Evolutionary conservation across 306 rosid species (phyloP).

Genomic region (Trichosanthes cucumerina): DNA sequence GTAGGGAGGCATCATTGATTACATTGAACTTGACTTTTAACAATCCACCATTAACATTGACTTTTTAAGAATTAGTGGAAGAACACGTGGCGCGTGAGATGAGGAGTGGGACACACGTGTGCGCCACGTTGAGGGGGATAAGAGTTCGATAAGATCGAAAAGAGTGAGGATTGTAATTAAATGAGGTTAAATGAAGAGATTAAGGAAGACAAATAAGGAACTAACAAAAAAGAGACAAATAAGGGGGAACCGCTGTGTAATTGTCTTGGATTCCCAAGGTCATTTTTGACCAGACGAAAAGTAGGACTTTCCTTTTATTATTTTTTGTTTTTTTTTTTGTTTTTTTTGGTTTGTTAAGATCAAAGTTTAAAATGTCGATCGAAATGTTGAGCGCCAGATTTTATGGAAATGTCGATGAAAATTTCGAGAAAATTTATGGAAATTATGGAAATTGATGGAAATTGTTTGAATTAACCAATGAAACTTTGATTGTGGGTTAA

Average conservation of each 20-base stretch:
- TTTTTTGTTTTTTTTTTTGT: background rate
- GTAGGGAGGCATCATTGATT: background rate
- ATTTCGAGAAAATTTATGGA: too few species aligned
- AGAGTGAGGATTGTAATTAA: background rate
- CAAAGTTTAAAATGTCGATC: too few species aligned
- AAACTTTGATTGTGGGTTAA: too few species aligned
- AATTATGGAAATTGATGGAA: too few species aligned
- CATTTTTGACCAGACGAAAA: background rate
- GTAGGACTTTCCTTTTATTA: background rate
- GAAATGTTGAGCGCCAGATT: too few species aligned
- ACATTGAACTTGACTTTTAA: background rate
- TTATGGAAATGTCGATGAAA: too few species aligned
- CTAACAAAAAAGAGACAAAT: background rate
- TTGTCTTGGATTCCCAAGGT: background rate
- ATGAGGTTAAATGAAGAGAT: background rate
- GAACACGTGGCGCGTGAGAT: constrained; percentile 9
- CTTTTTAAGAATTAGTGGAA: background rate
- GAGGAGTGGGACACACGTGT: background rate
- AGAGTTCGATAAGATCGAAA: background rate
- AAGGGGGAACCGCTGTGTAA: background rate
- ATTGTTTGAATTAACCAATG: too few species aligned
- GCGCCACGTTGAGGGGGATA: background rate
- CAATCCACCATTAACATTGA: background rate
- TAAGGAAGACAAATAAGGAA: background rate
- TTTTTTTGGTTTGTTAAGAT: background rate